Percentiles rank a stretch among this genome's conserved stretches.
Conservation (phyloP, 306 rosid genomes). For the Glycine latifolia region DNA sequence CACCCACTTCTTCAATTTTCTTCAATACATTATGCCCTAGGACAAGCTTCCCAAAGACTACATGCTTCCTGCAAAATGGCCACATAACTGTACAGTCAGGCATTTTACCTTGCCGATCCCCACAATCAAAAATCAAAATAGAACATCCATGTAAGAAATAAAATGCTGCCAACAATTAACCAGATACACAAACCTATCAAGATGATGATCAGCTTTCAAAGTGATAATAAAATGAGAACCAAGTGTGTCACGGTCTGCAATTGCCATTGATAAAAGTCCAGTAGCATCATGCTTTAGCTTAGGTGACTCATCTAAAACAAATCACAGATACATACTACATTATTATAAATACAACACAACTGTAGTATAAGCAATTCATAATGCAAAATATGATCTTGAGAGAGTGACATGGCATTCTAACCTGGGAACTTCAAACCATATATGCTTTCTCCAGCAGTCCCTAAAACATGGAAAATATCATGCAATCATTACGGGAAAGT, state of each 20-base stretch:
- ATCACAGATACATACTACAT: constrained; percentile 6
- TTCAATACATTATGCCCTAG: constrained; percentile 71
- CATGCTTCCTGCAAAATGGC: constrained; percentile 71
- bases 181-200: constrained; percentile 74
- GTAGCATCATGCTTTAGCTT: constrained; percentile 80
- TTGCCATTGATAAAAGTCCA: constrained; percentile 85
- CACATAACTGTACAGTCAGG: neutral
- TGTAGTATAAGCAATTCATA: neutral
- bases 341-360: neutral
- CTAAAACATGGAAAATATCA: constrained; percentile 53
- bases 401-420: constrained; percentile 42
- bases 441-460: constrained; percentile 96
- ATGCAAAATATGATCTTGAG: neutral
- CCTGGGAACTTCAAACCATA: constrained; percentile 91
- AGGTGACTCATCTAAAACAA: constrained; percentile 79
- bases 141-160: neutral
- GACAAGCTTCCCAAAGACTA: constrained; percentile 91
- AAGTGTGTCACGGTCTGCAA: constrained; percentile 75
- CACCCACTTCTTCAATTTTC: constrained; percentile 85
- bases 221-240: constrained; percentile 94
- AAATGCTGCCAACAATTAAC: constrained; percentile 28
- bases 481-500: constrained; percentile 8
- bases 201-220: constrained; percentile 74
- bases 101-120: neutral
- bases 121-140: neutral